These are phyloP conservation scores for Pterocarpus macrocarpus DNA, from an alignment of 306 rosid genomes.

Conservation along the genomic window DNA sequence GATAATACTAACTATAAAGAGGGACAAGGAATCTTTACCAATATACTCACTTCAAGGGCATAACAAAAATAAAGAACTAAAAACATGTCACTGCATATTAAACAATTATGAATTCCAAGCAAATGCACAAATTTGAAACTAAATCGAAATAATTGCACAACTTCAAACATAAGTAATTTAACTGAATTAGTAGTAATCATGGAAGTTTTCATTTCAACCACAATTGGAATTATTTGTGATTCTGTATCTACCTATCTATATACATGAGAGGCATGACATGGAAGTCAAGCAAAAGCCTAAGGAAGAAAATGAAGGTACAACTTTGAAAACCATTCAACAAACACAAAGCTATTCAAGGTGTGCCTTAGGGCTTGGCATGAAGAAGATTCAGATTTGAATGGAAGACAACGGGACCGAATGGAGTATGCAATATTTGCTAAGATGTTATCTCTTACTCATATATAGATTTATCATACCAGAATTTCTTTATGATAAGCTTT, in stretches of 20 bases:
- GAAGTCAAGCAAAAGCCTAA: not conserved
- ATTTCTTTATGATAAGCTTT: not conserved
- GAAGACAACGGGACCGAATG: not conserved
- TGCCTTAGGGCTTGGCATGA: slow-evolving; percentile 15
- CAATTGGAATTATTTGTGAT: not conserved
- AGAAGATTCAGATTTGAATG: slow-evolving; percentile 12
- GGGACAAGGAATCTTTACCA: not conserved
- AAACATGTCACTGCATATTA: not conserved
- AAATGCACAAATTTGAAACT: not conserved
- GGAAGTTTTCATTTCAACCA: slow-evolving; percentile 16
- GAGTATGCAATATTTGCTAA: not conserved
- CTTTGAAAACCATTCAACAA: not conserved
- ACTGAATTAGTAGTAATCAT: not conserved
- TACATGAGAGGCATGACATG: not conserved
- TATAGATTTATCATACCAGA: not conserved
- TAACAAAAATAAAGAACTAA: not conserved
- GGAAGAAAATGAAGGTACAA: slow-evolving; percentile 3
- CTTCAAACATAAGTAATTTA: slow-evolving; percentile 5
- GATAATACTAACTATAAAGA: not conserved
- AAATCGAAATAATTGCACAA: slow-evolving; percentile 20
- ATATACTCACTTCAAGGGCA: not conserved
- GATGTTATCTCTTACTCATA: slow-evolving; percentile 1
- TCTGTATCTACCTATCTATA: not conserved
- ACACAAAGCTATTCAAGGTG: not conserved
- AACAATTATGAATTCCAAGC: slow-evolving; percentile 12